These are phyloP conservation scores for Aspergillus oerlinghausenensis DNA, from an alignment of 2,329 filamentous ascomycete genomes.

Conservation along the genomic window DNA sequence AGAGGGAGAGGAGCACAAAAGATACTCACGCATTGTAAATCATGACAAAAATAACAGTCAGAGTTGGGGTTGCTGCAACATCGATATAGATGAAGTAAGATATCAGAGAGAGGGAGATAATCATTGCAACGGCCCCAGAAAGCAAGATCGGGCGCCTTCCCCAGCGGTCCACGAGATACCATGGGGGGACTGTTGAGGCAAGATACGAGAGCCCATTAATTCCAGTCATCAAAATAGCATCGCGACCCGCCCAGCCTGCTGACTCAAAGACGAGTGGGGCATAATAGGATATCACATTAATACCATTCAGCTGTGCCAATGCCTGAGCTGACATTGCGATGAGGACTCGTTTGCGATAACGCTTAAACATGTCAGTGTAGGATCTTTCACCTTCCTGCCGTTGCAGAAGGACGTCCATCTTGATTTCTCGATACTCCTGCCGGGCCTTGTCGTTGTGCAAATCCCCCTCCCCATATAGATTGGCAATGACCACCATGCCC, in stretches of 20 bases:
- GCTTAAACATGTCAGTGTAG: slow-evolving; percentile 90
- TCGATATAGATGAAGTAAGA: slow-evolving; percentile 95
- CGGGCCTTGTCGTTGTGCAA: slow-evolving; percentile 89
- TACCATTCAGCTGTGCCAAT: slow-evolving; percentile 93
- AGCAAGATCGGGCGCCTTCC: slow-evolving; percentile 85
- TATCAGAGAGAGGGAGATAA: slow-evolving; percentile 78
- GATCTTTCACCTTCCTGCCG: slow-evolving; percentile 92
- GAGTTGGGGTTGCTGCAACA: slow-evolving; percentile 65
- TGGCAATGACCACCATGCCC: slow-evolving; percentile 96
- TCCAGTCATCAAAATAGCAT: slow-evolving; percentile 93
- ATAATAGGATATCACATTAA: slow-evolving; percentile 99
- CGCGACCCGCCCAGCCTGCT: slow-evolving; percentile 87
- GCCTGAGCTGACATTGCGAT: slow-evolving; percentile 98
- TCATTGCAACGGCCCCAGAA: slow-evolving; percentile 85
- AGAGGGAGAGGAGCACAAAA: neutral
- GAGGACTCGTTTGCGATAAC: slow-evolving; percentile 86
- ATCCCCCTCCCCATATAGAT: slow-evolving; percentile 91
- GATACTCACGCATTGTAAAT: slow-evolving; percentile 72
- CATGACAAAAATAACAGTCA: slow-evolving; percentile 95
- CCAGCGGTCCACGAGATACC: slow-evolving; percentile 93
- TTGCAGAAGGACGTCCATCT: slow-evolving; percentile 91
- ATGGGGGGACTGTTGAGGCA: slow-evolving; percentile 86
- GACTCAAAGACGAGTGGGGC: slow-evolving; percentile 94
- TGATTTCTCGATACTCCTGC: slow-evolving; percentile 97
- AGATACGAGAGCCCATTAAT: slow-evolving; percentile 92